Conservation (phyloP, 2,329 filamentous ascomycete species). For the Reticulascus tulasneorum region DNA sequence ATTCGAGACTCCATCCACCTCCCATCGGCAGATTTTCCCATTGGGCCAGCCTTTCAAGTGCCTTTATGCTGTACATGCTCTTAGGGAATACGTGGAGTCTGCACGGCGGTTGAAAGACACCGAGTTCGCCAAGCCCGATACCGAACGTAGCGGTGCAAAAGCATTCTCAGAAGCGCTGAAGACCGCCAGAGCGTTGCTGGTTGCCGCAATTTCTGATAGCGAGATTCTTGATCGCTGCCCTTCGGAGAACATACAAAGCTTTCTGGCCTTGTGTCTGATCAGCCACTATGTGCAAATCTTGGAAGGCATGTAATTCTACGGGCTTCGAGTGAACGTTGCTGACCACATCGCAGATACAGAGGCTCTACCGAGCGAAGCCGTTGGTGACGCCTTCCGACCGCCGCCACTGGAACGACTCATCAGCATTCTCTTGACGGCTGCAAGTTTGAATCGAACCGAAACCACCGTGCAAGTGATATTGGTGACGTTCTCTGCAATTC, state of each 20-base stretch:
- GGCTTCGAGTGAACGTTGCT: constrained; percentile 7
- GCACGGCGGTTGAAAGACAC: constrained; percentile 26
- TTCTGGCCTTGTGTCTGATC: constrained; percentile 51
- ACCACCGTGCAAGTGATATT: constrained; percentile 16
- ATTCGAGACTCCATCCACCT: constrained; percentile 50
- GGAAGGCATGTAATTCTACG: constrained; percentile 37
- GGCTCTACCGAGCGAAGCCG: neutral
- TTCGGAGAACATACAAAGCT: constrained; percentile 39
- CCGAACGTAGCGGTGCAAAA: constrained; percentile 17
- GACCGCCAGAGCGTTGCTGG: constrained; percentile 50
- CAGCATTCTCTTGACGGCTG: constrained; percentile 20
- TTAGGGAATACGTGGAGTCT: constrained; percentile 57
- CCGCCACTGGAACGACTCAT: constrained; percentile 27
- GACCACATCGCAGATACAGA: constrained; percentile 19
- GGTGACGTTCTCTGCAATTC: constrained; percentile 32
- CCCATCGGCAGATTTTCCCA: constrained; percentile 63
- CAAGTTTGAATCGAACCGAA: constrained; percentile 6
- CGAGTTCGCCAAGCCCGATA: neutral
- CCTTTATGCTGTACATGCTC: constrained; percentile 66
- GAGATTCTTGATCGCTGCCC: constrained; percentile 11
- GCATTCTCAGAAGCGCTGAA: constrained; percentile 30
- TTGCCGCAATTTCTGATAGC: constrained; percentile 35
- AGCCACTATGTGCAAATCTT: constrained; percentile 54
- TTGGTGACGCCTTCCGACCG: neutral
- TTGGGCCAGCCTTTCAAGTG: constrained; percentile 66